phyloP scores from a whole-genome alignment of 305 asterid species.

The Fraxinus nigra region DNA sequence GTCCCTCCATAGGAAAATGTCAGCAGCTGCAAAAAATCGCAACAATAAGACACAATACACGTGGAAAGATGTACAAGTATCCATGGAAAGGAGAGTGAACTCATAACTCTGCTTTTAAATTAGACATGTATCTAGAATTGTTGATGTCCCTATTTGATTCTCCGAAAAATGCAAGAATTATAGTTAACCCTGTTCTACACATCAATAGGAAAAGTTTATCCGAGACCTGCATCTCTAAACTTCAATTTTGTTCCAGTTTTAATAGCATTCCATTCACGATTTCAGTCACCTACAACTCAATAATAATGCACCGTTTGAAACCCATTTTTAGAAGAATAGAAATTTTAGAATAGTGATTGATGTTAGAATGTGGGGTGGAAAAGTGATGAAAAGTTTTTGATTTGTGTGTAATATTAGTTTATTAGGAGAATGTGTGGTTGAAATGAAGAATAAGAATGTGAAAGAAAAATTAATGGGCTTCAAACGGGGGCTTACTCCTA shows the following conservation, averaged over 20 bases:
- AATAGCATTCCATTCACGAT: neutral
- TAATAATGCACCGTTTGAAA: too few species aligned
- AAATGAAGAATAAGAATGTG: too few species aligned
- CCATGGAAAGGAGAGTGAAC: neutral
- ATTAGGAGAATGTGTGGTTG: too few species aligned
- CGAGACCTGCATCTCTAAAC: neutral
- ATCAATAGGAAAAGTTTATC: neutral
- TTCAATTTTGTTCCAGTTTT: neutral
- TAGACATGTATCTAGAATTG: neutral
- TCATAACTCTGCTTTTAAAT: neutral
- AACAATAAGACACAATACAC: neutral
- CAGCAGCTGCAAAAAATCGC: slow-evolving; percentile 68
- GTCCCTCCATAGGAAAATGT: slow-evolving; percentile 85
- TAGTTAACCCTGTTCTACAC: neutral
- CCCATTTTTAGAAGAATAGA: too few species aligned
- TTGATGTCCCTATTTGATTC: neutral
- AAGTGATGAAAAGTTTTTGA: too few species aligned
- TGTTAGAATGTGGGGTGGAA: too few species aligned
- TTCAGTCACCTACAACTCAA: neutral
- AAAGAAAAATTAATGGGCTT: too few species aligned
- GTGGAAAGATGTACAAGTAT: neutral
- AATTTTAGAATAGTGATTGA: too few species aligned
- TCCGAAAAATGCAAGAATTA: neutral
- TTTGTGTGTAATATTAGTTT: too few species aligned
- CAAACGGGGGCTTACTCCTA: too few species aligned